These are phyloP conservation scores for Phialophora tarda DNA, from an alignment of 2,329 filamentous ascomycete genomes.

Conservation along the genomic window DNA sequence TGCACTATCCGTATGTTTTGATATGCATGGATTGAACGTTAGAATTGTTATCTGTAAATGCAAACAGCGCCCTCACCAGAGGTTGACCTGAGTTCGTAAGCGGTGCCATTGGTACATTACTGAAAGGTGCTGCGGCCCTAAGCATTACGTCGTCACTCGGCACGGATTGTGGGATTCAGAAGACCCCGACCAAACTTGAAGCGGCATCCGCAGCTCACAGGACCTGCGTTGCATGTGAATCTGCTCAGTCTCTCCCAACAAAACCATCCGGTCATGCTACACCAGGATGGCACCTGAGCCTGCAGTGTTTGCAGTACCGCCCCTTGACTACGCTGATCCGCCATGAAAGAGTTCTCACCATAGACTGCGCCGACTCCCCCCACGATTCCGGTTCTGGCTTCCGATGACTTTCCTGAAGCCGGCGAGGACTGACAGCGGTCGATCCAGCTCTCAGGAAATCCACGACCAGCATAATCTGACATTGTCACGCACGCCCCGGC, in stretches of 20 bases:
- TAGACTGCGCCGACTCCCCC: constrained; percentile 4
- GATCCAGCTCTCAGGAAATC: constrained; percentile 27
- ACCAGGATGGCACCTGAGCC: constrained; percentile 18
- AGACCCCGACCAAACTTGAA: not conserved
- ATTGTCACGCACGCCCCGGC: constrained; percentile 40
- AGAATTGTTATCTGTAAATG: constrained; percentile 11
- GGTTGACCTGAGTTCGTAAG: not conserved
- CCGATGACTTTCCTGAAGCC: constrained; percentile 33
- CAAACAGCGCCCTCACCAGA: not conserved
- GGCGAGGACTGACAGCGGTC: constrained; percentile 17
- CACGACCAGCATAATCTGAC: constrained; percentile 27
- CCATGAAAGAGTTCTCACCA: constrained; percentile 12
- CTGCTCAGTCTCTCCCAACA: constrained; percentile 17
- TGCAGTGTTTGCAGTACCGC: constrained; percentile 7
- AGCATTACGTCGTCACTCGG: not conserved
- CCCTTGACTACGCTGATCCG: constrained; percentile 4
- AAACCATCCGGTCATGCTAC: constrained; percentile 12
- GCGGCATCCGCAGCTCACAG: constrained; percentile 17
- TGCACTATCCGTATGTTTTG: not conserved
- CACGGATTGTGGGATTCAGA: not conserved
- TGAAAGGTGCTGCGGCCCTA: not conserved
- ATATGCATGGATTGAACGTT: not conserved
- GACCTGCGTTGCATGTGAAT: constrained; percentile 22
- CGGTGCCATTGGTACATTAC: not conserved
- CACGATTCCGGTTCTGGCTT: constrained; percentile 1